Evolutionary conservation across 2,329 filamentous ascomycete species (phyloP), one percentile per base, ranked within the genome.

Genomic region (Phoma sp.): DNA sequence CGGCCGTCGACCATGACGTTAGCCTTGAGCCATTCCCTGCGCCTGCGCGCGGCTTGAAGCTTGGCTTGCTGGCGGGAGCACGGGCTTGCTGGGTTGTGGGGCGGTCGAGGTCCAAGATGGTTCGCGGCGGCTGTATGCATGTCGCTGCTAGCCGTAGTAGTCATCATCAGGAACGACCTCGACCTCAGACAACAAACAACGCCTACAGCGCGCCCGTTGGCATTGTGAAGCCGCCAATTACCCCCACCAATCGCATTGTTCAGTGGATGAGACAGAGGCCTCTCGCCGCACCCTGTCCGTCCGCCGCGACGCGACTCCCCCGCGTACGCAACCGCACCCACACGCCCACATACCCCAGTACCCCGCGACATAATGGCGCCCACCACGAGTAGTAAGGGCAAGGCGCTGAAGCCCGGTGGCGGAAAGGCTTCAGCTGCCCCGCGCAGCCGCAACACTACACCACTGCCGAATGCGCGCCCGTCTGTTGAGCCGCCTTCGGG

Each of bases 391-490:
- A 71, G 68, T 64, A 77, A 76, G 58, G 73, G 66, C 78, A 90
- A 90, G 77, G 80, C 79, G 7, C 32, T 39, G 53, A 84, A 80
- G 59, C 67, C 65, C 1, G 61, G 62, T 40, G 66, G 65, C 8
- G 32, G 32, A 33, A 73, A 70, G 59, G 61, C 65, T 22, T 60
- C 64, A 9, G 67, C 61, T 42, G 53, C 65, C 13, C 68, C 70
- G 13, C 82, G 85, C 58, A 92, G 89, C 71, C 87, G 90, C 69
- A 93, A 92, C 74, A 90, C 89, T 32, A 93, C 90, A 13, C 90
- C 90, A 32, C 83, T 84, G 67, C 82, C 84, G 74, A 67, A 77
- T 73, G 64, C 81, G 72, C 69, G 82, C 78, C 67, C 81, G 64
- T 73, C 80, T 62, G 60, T 72, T 71, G 58, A 75, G 73, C 67